These are phyloP conservation scores for Suillus luteus DNA, from an alignment of 768 basidiomycete genomes.

Conservation along the genomic window DNA sequence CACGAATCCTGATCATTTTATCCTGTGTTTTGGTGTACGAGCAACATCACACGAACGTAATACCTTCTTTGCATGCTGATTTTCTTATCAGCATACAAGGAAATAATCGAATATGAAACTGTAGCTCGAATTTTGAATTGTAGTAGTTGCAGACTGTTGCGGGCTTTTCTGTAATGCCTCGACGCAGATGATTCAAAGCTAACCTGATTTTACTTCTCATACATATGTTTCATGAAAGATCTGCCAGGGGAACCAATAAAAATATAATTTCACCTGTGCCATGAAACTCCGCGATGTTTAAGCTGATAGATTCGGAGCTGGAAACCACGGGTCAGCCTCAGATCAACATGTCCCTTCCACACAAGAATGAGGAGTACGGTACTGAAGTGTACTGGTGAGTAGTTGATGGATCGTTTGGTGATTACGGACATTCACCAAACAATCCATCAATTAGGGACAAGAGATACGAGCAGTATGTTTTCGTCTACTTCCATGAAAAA, in stretches of 20 bases:
- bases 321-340: not conserved
- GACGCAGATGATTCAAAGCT: not conserved
- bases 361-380: slow-evolving; percentile 69
- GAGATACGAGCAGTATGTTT: slow-evolving; percentile 64
- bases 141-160: not conserved
- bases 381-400: slow-evolving; percentile 70
- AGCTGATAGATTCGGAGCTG: not conserved
- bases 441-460: slow-evolving; percentile 56
- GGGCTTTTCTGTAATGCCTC: not conserved
- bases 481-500: slow-evolving; percentile 2
- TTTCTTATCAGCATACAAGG: slow-evolving; percentile 10
- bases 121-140: slow-evolving; percentile 5
- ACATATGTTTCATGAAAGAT: not conserved
- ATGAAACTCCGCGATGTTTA: not conserved
- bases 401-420: not conserved
- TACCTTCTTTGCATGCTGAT: slow-evolving; percentile 5
- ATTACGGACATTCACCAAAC: not conserved
- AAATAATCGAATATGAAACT: slow-evolving; percentile 3
- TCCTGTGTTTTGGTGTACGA: slow-evolving; percentile 4
- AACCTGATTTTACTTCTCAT: not conserved
- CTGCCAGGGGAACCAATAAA: no score
- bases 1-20: not conserved
- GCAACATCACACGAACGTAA: slow-evolving; percentile 11
- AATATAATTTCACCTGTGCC: no score
- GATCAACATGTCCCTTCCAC: slow-evolving; percentile 44